Percentiles rank a stretch among this genome's conserved stretches.
These are phyloP conservation scores for Luffa aegyptiaca DNA, from an alignment of 306 rosid genomes.

Conservation along the genomic window DNA sequence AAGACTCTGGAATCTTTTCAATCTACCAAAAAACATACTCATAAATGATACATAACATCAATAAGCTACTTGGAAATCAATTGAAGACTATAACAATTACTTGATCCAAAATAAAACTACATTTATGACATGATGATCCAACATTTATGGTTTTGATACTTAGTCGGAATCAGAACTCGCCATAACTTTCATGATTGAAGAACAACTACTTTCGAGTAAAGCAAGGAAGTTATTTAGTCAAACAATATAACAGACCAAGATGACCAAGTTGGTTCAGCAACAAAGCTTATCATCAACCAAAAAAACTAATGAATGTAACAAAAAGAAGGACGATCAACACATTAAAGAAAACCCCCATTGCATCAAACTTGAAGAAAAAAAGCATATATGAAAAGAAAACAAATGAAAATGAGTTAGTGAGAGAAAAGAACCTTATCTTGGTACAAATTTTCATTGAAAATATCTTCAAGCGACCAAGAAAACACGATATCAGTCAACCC, in stretches of 20 bases:
- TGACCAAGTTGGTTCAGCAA: neutral
- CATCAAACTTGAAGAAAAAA: neutral
- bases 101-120: neutral
- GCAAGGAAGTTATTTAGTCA: neutral
- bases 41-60: neutral
- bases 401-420: neutral
- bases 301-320: neutral
- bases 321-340: neutral
- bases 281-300: neutral
- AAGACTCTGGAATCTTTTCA: neutral
- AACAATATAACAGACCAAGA: neutral
- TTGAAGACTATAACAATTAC: neutral
- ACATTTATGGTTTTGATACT: neutral
- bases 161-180: neutral
- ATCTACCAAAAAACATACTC: neutral
- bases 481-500: neutral
- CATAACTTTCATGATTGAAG: neutral
- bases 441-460: neutral
- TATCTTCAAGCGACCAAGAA: constrained; percentile 5
- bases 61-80: neutral
- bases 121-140: neutral
- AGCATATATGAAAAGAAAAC: neutral
- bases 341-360: neutral
- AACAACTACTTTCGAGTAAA: neutral
- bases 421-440: neutral